Evolutionary conservation across 2,329 filamentous ascomycete genomes (phyloP), one percentile per base, ranked within the genome.

Genomic region (Colletotrichum spinosum): DNA sequence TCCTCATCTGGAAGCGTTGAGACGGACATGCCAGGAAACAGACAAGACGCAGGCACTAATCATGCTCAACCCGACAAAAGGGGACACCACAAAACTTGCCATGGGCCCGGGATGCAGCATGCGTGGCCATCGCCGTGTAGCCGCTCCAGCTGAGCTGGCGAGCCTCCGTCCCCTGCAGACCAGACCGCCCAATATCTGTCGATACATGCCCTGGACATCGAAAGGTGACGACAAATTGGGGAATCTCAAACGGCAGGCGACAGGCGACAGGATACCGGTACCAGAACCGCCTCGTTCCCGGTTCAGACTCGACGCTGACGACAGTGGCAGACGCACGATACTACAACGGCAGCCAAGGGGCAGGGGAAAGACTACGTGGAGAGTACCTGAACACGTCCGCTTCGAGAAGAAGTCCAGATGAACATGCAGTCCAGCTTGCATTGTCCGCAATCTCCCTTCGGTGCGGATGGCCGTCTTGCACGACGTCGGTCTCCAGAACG

Each of bases 21-120:
- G 7, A 8, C 54, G 50, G 38, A 11, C 33, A 60, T 35, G 42
- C 53, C 33, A 15, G 13, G 34, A 25, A 11, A 13, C 37, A 25
- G 13, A 44, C 61, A 34, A 49, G 56, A 65, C 50, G 56, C 61
- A 55, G 51, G 51, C 57, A 56, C 52, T 57, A 44, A 35, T 34
- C 35, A 65, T 35, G 25, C 15, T 12, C 17, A 44, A 5, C 9
- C 17, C 44, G 12, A 38, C 35, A 25, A 13, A 35, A 55, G 42
- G 42, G 38, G 42, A 8, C 37, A 52, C n/a, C 6, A 10, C 45
- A 13, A 11, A 11, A 7, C 34, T 17, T 12, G 17, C 35, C n/a
- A 34, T 38, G 33, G 25, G 7, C n/a, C 17, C 50, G 11, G 34
- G 10, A 42, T 53, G 9, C 46, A 42, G 15, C 25, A 35, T 2